Evolutionary conservation across 176 grass and related monocot genomes (phyloP).

Genomic region (Areca catechu): DNA sequence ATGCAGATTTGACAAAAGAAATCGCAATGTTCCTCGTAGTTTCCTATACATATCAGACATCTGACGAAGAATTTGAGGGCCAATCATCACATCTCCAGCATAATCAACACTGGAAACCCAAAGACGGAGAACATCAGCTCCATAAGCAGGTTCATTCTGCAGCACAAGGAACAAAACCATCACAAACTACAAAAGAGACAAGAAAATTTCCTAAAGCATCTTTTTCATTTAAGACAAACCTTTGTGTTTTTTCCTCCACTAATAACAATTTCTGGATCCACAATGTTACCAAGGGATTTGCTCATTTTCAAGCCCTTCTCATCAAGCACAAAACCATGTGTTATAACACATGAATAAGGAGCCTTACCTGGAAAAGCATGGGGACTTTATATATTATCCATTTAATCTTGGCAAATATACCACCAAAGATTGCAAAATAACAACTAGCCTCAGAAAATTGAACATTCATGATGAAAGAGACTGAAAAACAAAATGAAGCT

Average conservation of each 20-base stretch:
- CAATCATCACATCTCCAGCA: slow-evolving; percentile 72
- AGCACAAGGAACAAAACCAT: slow-evolving; percentile 12
- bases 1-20: slow-evolving; percentile 93
- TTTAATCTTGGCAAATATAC: not conserved
- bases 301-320: slow-evolving; percentile 97
- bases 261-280: slow-evolving; percentile 76
- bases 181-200: slow-evolving; percentile 1
- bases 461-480: no score
- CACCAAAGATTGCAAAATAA: no score
- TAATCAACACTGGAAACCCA: slow-evolving; percentile 99
- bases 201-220: not conserved
- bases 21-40: slow-evolving; percentile 84
- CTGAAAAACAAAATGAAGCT: no score
- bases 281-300: slow-evolving; percentile 90
- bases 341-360: slow-evolving; percentile 88
- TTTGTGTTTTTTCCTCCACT: slow-evolving; percentile 74
- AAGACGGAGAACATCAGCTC: slow-evolving; percentile 88
- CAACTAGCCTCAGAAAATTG: no score
- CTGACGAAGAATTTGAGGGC: slow-evolving; percentile 66
- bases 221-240: slow-evolving; percentile 31
- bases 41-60: slow-evolving; percentile 98
- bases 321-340: slow-evolving; percentile 91
- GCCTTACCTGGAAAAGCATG: slow-evolving; percentile 53
- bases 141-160: slow-evolving; percentile 86
- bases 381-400: no score